A percentile compares a stretch with the other conserved stretches of the same genome.
Evolutionary conservation across 2,329 filamentous ascomycete species (phyloP).

Genomic region (Trichoderma aggressivum): DNA sequence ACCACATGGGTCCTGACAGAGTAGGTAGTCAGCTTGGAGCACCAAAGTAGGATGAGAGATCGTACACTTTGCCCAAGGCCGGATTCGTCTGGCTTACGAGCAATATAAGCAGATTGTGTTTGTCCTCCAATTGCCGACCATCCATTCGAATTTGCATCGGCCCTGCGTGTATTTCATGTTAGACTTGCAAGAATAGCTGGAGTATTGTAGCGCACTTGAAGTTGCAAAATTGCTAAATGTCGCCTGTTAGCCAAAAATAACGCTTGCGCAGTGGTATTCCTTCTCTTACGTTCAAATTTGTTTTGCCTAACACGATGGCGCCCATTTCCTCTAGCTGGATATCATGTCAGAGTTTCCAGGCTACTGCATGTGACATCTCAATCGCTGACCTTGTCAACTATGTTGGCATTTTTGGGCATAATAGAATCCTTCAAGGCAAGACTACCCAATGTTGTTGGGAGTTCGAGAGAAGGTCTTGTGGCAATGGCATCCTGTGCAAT

Average conservation of each 20-base stretch:
- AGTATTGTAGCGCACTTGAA: neutral
- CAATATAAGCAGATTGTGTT: neutral
- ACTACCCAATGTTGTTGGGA: neutral
- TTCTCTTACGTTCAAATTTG: neutral
- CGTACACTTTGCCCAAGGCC: neutral
- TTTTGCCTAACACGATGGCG: neutral
- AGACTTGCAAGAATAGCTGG: neutral
- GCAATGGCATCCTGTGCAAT: neutral
- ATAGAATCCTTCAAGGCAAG: neutral
- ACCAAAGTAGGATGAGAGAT: no score
- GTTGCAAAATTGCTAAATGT: neutral
- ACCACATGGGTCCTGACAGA: neutral
- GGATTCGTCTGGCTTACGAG: neutral
- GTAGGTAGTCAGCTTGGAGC: neutral
- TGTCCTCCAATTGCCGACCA: neutral
- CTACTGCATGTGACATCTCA: neutral
- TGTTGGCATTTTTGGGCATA: neutral
- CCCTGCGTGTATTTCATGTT: neutral
- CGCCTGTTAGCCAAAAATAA: neutral
- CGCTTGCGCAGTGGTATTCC: neutral
- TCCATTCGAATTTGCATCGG: neutral
- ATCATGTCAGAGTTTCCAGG: neutral
- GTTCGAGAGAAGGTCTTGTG: neutral
- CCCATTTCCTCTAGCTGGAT: neutral
- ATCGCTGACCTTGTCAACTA: neutral